Percentiles rank a stretch among this genome's conserved stretches.
Conservation (phyloP, 345 rosid species). For the Alliaria petiolata region DNA sequence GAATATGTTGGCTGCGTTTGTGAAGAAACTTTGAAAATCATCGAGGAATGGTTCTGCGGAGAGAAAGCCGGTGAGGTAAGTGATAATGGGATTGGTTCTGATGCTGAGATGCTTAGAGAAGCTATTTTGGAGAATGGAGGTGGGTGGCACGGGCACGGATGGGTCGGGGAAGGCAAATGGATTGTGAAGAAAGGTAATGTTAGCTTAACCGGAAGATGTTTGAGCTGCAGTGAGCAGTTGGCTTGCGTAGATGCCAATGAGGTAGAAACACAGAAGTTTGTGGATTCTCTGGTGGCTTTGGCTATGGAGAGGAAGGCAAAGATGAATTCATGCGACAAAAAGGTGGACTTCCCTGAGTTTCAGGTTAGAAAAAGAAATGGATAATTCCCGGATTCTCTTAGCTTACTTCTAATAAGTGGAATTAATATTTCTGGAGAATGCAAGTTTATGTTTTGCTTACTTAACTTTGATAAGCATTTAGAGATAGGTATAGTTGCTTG, state of each 20-base stretch:
- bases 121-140: constrained; percentile 62
- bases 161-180: constrained; percentile 81
- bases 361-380: constrained; percentile 39
- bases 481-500: not conserved
- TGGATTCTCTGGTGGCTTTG: constrained; percentile 57
- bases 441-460: not conserved
- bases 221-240: constrained; percentile 55
- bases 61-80: constrained; percentile 33
- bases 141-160: constrained; percentile 92
- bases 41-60: constrained; percentile 59
- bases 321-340: constrained; percentile 43
- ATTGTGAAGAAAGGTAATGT: constrained; percentile 50
- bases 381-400: not conserved
- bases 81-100: constrained; percentile 25
- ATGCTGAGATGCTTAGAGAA: constrained; percentile 36
- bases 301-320: constrained; percentile 80
- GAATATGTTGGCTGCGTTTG: constrained; percentile 50
- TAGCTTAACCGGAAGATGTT: constrained; percentile 47
- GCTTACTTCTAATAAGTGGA: not conserved
- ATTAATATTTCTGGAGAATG: not conserved
- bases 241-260: constrained; percentile 67
- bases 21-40: constrained; percentile 46
- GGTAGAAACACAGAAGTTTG: constrained; percentile 60
- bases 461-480: not conserved
- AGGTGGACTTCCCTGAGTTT: constrained; percentile 70